Conservation (phyloP, 1,284 basidiomycete genomes). For the Xerocomus nothofagi region DNA sequence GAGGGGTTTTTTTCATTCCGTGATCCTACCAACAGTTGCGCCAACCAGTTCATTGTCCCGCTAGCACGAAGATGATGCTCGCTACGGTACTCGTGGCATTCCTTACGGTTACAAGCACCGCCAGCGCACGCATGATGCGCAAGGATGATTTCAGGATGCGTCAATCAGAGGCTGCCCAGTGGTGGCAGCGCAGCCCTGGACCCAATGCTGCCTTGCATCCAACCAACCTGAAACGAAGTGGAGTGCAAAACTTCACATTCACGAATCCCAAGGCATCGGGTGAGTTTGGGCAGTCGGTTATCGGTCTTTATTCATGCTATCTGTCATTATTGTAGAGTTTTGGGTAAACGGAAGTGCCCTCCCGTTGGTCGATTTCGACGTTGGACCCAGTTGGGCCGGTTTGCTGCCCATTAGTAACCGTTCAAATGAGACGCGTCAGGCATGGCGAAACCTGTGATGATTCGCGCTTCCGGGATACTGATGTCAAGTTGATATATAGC, state of each 20-base stretch:
- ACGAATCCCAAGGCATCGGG: slow-evolving; percentile 63
- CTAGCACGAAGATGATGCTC: slow-evolving; percentile 20
- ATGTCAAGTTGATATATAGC: slow-evolving; percentile 39
- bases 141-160: slow-evolving; percentile 15
- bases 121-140: slow-evolving; percentile 20
- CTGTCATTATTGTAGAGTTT: slow-evolving; percentile 49
- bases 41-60: too few relatives aligned
- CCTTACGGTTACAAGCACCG: slow-evolving; percentile 5
- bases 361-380: slow-evolving; percentile 69
- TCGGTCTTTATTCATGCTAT: background rate
- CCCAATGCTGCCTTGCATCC: slow-evolving; percentile 13
- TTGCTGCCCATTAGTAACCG: slow-evolving; percentile 66
- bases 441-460: slow-evolving; percentile 23
- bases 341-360: slow-evolving; percentile 66
- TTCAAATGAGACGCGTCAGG: slow-evolving; percentile 65
- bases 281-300: slow-evolving; percentile 32
- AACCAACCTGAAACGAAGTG: slow-evolving; percentile 8
- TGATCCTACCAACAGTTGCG: background rate
- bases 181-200: slow-evolving; percentile 33
- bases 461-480: background rate
- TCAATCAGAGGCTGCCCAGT: slow-evolving; percentile 39
- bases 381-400: slow-evolving; percentile 76
- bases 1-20: background rate
- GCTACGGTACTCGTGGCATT: background rate
- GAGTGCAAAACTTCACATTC: slow-evolving; percentile 68